These are phyloP conservation scores for Chrysochromulina tobinii DNA, from an alignment of 78 protist species.

Conservation along the genomic window DNA sequence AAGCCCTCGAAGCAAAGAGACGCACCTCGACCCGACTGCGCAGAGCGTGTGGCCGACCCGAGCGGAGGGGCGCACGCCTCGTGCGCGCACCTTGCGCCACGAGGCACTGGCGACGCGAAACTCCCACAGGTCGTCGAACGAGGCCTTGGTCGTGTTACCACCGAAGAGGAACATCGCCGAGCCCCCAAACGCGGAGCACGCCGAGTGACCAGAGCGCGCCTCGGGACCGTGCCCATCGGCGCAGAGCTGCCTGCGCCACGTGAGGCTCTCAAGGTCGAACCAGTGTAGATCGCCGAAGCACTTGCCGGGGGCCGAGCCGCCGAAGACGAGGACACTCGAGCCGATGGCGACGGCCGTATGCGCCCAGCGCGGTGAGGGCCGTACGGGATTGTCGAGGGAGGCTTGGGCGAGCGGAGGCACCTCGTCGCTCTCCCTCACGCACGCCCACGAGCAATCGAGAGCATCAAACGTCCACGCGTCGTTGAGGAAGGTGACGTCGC, in stretches of 20 bases:
- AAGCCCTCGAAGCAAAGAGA: not conserved
- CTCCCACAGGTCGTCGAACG: slow-evolving; percentile 26
- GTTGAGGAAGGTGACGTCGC: not conserved
- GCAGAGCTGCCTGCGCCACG: not conserved
- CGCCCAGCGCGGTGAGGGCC: slow-evolving; percentile 8
- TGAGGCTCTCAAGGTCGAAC: not conserved
- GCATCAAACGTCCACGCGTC: slow-evolving; percentile 10
- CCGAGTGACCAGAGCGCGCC: not conserved
- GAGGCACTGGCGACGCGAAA: not conserved
- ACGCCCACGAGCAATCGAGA: not conserved
- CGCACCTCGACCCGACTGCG: not conserved
- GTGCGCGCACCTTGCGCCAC: not conserved
- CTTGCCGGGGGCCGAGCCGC: not conserved
- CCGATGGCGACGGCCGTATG: not conserved
- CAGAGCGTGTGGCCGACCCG: not conserved
- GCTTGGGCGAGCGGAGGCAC: not conserved
- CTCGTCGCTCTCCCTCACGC: not conserved
- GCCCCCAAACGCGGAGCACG: not conserved
- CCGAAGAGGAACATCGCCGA: slow-evolving; percentile 4
- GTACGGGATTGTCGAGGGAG: not conserved
- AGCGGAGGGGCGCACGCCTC: not conserved
- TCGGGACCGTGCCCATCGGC: not conserved
- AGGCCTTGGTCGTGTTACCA: not conserved
- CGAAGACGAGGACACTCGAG: not conserved
- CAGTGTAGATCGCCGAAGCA: slow-evolving; percentile 20